Evolutionary conservation across 2,329 filamentous ascomycete species (phyloP).

Genomic region (Phialocephala sp.): DNA sequence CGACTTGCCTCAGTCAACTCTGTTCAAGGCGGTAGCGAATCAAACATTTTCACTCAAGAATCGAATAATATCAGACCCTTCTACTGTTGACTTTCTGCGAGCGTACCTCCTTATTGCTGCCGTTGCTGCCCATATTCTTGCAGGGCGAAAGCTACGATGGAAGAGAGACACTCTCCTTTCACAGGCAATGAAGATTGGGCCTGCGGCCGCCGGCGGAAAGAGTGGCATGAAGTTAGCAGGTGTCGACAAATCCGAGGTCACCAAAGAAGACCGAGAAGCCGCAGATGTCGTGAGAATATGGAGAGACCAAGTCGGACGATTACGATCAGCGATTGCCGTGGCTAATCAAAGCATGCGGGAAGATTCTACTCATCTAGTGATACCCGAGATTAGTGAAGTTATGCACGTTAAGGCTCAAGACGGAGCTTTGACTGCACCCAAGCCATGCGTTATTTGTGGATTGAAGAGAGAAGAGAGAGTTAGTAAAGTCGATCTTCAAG

Average conservation of each 20-base stretch:
- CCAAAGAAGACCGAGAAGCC: slow-evolving; percentile 83
- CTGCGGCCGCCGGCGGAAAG: slow-evolving; percentile 73
- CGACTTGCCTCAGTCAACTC: slow-evolving; percentile 63
- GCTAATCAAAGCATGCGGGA: slow-evolving; percentile 55
- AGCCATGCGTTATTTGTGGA: slow-evolving; percentile 84
- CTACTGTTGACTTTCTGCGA: slow-evolving; percentile 66
- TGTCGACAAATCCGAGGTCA: slow-evolving; percentile 81
- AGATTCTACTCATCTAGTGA: slow-evolving; percentile 43
- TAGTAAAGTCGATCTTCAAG: slow-evolving; percentile 68
- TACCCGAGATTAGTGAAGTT: slow-evolving; percentile 75
- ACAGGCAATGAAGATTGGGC: slow-evolving; percentile 85
- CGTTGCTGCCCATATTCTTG: slow-evolving; percentile 80
- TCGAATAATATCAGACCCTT: slow-evolving; percentile 66
- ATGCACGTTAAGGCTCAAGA: slow-evolving; percentile 72
- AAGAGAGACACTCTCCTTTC: slow-evolving; percentile 85
- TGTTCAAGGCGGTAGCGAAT: slow-evolving; percentile 69
- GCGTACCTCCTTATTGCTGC: slow-evolving; percentile 67
- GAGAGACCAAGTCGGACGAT: slow-evolving; percentile 75
- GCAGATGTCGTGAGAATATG: slow-evolving; percentile 77
- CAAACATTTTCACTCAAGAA: slow-evolving; percentile 64
- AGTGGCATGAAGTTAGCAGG: slow-evolving; percentile 92
- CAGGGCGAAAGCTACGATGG: slow-evolving; percentile 86
- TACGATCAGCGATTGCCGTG: slow-evolving; percentile 75
- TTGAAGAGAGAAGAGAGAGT: slow-evolving; percentile 87
- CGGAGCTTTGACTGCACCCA: slow-evolving; percentile 74